Evolutionary conservation across 1,139 yeast genomes (phyloP).

Genomic region (Meyerozyma carpophila): DNA sequence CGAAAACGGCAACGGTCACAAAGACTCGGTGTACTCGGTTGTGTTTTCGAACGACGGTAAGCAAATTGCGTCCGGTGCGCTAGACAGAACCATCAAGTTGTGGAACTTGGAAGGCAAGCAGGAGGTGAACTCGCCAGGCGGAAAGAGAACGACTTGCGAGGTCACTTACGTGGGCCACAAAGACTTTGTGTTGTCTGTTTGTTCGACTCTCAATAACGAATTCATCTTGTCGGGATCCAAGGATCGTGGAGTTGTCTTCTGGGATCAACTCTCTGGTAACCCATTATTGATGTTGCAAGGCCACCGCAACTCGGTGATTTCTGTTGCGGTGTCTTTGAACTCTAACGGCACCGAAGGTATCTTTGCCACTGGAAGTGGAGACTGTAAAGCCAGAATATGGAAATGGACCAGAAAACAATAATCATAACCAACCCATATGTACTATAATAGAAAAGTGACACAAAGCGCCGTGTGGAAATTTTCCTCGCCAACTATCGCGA

Average conservation of each 20-base stretch:
- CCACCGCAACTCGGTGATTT: constrained; percentile 91
- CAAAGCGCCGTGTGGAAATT: neutral
- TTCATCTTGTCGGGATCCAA: constrained; percentile 92
- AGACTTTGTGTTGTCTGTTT: constrained; percentile 91
- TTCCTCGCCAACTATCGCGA: neutral
- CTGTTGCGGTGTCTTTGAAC: constrained; percentile 83
- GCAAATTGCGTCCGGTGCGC: constrained; percentile 90
- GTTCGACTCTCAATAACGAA: constrained; percentile 90
- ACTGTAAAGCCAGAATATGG: constrained; percentile 97
- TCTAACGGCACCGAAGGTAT: constrained; percentile 67
- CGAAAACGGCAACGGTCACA: constrained; percentile 87
- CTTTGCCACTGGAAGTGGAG: constrained; percentile 98
- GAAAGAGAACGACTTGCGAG: constrained; percentile 64
- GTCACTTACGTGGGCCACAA: constrained; percentile 95
- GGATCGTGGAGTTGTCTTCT: constrained; percentile 94
- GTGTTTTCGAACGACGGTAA: constrained; percentile 90
- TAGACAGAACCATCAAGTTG: constrained; percentile 92
- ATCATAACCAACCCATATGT: neutral
- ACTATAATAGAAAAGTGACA: constrained; percentile 1
- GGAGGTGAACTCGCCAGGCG: constrained; percentile 28
- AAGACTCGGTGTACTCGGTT: constrained; percentile 93
- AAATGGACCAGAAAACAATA: constrained; percentile 45
- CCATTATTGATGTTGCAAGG: constrained; percentile 96
- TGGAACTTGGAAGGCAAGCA: constrained; percentile 79
- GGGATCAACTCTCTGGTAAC: constrained; percentile 93